Evolutionary conservation across 176 grass and related monocot genomes (phyloP).

Genomic region (Secale cereale): DNA sequence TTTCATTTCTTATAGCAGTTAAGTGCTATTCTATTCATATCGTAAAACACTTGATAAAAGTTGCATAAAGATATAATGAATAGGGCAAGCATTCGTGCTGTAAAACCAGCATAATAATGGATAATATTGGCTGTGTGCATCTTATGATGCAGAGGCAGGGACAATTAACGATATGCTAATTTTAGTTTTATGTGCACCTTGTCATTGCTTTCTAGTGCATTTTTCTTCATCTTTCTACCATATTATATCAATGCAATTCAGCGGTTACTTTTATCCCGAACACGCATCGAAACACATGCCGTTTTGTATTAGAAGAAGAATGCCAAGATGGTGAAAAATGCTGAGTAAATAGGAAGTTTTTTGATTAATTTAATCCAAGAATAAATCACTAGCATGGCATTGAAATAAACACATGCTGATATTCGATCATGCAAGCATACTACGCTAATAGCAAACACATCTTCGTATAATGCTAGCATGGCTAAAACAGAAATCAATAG

Average conservation of each 20-base stretch:
- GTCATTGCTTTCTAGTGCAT: not conserved
- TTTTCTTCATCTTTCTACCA: not conserved
- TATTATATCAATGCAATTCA: not conserved
- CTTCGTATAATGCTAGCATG: too few relatives aligned
- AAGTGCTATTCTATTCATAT: not conserved
- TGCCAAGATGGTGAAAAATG: not conserved
- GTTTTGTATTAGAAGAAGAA: too few relatives aligned
- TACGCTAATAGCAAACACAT: too few relatives aligned
- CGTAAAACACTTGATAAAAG: not conserved
- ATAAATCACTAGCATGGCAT: too few relatives aligned
- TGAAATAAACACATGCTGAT: too few relatives aligned
- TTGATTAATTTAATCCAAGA: too few relatives aligned
- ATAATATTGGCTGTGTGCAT: not conserved
- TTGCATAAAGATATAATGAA: not conserved
- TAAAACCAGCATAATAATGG: not conserved
- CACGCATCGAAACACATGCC: too few relatives aligned
- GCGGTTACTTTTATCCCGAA: not conserved
- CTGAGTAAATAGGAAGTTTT: too few relatives aligned
- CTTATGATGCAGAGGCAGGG: not conserved
- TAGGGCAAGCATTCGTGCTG: not conserved
- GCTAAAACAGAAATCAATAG: too few relatives aligned
- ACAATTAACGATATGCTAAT: not conserved
- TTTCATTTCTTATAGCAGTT: not conserved
- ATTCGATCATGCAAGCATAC: too few relatives aligned
- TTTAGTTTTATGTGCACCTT: not conserved